These are phyloP conservation scores for Imleria badia DNA, from an alignment of 768 basidiomycete genomes.

Conservation along the genomic window DNA sequence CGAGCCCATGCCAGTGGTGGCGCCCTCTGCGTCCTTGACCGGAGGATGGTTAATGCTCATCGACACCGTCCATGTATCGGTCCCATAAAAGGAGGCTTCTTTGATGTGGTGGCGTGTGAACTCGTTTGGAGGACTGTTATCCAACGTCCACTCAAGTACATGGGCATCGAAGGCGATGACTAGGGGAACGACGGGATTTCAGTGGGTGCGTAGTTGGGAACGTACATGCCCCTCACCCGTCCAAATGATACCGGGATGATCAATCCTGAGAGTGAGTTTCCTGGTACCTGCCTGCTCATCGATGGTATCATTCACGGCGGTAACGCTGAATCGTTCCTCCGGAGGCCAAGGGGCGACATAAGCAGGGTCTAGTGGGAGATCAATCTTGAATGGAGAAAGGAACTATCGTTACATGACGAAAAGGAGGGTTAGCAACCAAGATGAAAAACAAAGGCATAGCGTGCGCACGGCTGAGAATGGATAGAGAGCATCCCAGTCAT, in stretches of 20 bases:
- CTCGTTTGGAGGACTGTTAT: slow-evolving; percentile 74
- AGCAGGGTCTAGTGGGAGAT: slow-evolving; percentile 48
- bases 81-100: slow-evolving; percentile 84
- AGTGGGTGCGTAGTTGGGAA: background rate
- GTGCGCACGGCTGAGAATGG: slow-evolving; percentile 69
- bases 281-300: slow-evolving; percentile 63
- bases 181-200: slow-evolving; percentile 18
- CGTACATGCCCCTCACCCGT: slow-evolving; percentile 49
- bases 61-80: slow-evolving; percentile 69
- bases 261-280: slow-evolving; percentile 63
- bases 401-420: slow-evolving; percentile 48
- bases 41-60: slow-evolving; percentile 60
- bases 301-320: slow-evolving; percentile 54
- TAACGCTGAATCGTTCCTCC: slow-evolving; percentile 49
- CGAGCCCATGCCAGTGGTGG: background rate
- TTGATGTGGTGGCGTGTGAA: slow-evolving; percentile 85
- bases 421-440: background rate
- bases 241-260: slow-evolving; percentile 86
- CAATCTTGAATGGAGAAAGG: slow-evolving; percentile 79
- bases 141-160: slow-evolving; percentile 81
- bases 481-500: slow-evolving; percentile 87
- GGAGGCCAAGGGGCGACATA: slow-evolving; percentile 53
- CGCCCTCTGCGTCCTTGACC: background rate
- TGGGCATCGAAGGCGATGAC: slow-evolving; percentile 92
- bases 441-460: background rate